phyloP scores from a whole-genome alignment of 495 filamentous ascomycete genomes.

The Aspergillus sclerotiicarbonarius region DNA sequence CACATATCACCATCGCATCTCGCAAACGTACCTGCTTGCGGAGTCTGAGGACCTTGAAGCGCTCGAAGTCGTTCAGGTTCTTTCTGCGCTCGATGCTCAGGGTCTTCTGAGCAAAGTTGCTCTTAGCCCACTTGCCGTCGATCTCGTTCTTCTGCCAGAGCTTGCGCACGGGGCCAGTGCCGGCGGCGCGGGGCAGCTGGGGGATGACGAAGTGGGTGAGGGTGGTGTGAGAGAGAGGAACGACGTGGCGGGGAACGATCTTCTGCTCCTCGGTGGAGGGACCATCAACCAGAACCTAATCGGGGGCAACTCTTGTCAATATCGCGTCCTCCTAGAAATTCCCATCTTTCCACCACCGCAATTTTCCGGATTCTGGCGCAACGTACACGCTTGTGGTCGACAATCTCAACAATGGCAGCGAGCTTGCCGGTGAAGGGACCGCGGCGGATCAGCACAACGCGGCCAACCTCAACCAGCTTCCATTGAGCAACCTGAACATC shows the following conservation, averaged over 20 bases:
- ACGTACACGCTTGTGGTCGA: constrained; percentile 99
- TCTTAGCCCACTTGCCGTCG: constrained; percentile 86
- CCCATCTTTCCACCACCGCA: neutral
- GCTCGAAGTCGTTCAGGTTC: constrained; percentile 95
- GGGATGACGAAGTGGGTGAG: constrained; percentile 87
- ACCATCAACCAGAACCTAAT: constrained; percentile 91
- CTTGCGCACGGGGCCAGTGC: constrained; percentile 76
- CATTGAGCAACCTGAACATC: constrained; percentile 73
- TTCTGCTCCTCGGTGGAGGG: constrained; percentile 72
- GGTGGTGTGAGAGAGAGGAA: constrained; percentile 74
- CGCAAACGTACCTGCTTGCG: constrained; percentile 80
- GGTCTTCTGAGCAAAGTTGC: constrained; percentile 86
- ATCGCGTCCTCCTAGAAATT: constrained; percentile 15
- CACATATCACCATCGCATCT: constrained; percentile 1
- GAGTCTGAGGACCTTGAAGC: constrained; percentile 97
- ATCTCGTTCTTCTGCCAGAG: constrained; percentile 84
- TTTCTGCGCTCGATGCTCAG: constrained; percentile 78
- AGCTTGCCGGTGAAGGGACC: constrained; percentile 80
- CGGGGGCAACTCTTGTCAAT: constrained; percentile 34
- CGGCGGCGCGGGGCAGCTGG: constrained; percentile 82
- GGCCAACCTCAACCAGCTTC: constrained; percentile 96
- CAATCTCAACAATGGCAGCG: constrained; percentile 95
- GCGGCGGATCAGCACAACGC: constrained; percentile 79
- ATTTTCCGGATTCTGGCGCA: constrained; percentile 5
- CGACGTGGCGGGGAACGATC: constrained; percentile 78